Evolutionary conservation across 2,329 filamentous ascomycete genomes (phyloP).

Genomic region (Pleomassaria siparia): DNA sequence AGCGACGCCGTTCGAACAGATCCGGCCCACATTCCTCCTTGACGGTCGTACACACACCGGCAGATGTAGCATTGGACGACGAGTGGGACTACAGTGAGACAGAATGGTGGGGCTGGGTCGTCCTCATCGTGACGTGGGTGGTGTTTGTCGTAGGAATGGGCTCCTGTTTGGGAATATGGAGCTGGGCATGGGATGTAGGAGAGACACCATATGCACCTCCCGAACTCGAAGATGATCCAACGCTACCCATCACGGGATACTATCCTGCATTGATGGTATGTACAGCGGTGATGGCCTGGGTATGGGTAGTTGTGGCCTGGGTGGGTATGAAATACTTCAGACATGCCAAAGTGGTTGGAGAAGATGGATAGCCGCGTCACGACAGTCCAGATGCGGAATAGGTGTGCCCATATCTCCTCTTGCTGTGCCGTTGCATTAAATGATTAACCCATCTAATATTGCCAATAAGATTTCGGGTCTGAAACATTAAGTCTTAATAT

Average conservation of each 20-base stretch:
- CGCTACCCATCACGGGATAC: constrained; percentile 92
- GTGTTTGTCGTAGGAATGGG: constrained; percentile 98
- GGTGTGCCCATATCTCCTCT: constrained; percentile 22
- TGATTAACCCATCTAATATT: constrained; percentile 24
- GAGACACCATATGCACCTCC: constrained; percentile 94
- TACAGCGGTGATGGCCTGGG: constrained; percentile 96
- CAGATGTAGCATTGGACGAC: constrained; percentile 42
- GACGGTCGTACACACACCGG: constrained; percentile 24
- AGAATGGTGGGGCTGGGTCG: constrained; percentile 97
- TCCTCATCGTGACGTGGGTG: constrained; percentile 87
- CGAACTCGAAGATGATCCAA: constrained; percentile 92
- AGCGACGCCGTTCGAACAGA: constrained; percentile 35
- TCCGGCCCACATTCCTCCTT: constrained; percentile 26
- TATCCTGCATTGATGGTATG: constrained; percentile 93
- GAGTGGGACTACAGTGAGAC: constrained; percentile 93
- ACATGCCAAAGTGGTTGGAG: constrained; percentile 84
- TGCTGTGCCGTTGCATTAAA: constrained; percentile 21
- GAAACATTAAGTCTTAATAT: constrained; percentile 36
- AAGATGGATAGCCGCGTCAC: constrained; percentile 45
- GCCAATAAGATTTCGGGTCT: constrained; percentile 31
- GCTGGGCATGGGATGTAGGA: constrained; percentile 98
- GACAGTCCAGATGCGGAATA: constrained; percentile 18
- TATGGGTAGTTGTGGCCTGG: constrained; percentile 97
- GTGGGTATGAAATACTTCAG: constrained; percentile 99
- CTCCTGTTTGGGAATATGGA: constrained; percentile 92